Conservation (phyloP, 192 early-diverging fungal genomes). For the Coemansia sp. region DNA sequence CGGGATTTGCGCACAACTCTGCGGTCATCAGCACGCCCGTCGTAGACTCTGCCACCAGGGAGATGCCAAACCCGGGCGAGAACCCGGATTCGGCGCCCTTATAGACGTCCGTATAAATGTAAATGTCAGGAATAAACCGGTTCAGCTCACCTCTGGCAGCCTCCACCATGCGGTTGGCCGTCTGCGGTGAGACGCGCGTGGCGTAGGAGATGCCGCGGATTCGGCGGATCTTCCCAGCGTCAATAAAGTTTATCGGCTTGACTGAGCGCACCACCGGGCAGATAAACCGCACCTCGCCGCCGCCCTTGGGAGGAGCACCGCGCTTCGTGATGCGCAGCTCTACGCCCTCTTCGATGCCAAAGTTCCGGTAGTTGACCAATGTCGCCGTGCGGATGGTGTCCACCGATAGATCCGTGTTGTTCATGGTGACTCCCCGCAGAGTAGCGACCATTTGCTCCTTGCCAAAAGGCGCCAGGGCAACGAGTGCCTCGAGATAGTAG, state of each 20-base stretch:
- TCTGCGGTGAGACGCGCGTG: constrained; percentile 90
- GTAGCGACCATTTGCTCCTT: constrained; percentile 82
- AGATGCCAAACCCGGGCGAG: constrained; percentile 89
- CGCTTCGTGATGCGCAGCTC: constrained; percentile 87
- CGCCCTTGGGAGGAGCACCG: constrained; percentile 87
- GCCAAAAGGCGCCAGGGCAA: constrained; percentile 89
- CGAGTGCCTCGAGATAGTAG: constrained; percentile 90
- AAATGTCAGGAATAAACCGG: constrained; percentile 93
- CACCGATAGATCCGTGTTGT: constrained; percentile 88
- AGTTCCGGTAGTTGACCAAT: constrained; percentile 77
- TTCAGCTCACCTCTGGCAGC: constrained; percentile 83
- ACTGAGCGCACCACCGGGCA: constrained; percentile 79
- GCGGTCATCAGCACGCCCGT: constrained; percentile 79
- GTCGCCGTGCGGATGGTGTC: constrained; percentile 89
- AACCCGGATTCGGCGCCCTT: constrained; percentile 92
- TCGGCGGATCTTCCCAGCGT: constrained; percentile 82
- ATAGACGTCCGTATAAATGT: constrained; percentile 96
- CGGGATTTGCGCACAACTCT: constrained; percentile 76
- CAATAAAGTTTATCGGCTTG: constrained; percentile 76
- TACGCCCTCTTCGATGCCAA: constrained; percentile 80
- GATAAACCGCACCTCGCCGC: constrained; percentile 84
- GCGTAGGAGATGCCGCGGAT: constrained; percentile 95
- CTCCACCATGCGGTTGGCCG: constrained; percentile 90
- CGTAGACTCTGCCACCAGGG: constrained; percentile 89
- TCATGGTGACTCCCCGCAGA: constrained; percentile 87